A percentile compares a stretch with the other conserved stretches of the same genome.
Conservation (phyloP, 2,329 filamentous ascomycete species). For the Verticillium albo-atrum region DNA sequence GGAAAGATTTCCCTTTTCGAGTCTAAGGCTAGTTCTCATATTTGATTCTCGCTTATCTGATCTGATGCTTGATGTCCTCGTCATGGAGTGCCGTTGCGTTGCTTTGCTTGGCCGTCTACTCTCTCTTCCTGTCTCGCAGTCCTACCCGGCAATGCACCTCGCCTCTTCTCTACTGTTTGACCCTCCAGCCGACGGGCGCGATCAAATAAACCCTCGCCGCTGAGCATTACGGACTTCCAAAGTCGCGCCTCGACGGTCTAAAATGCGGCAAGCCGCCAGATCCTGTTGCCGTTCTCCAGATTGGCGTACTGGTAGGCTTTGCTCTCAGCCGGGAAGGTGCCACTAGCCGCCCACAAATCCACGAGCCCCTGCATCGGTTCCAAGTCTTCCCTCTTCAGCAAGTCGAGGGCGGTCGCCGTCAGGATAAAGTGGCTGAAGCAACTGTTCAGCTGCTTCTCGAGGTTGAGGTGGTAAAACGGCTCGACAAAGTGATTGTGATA, state of each 20-base stretch:
- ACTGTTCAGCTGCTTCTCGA: conserved; percentile 65
- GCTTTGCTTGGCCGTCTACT: neutral
- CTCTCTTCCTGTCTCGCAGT: neutral
- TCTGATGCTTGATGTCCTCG: no score
- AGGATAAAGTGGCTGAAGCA: conserved; percentile 69
- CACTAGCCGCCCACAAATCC: conserved; percentile 73
- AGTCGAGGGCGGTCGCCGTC: conserved; percentile 61
- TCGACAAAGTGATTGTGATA: conserved; percentile 81
- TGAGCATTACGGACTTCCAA: neutral
- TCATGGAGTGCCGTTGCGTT: neutral
- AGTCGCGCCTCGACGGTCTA: neutral
- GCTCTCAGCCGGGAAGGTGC: conserved; percentile 64
- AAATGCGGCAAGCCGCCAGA: neutral
- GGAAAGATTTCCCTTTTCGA: neutral
- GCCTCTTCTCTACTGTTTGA: no score
- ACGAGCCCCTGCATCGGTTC: conserved; percentile 81
- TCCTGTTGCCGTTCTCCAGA: conserved; percentile 35
- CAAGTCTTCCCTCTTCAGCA: conserved; percentile 71
- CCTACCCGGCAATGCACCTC: no score
- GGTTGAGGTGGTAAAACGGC: conserved; percentile 66
- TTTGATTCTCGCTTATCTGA: no score
- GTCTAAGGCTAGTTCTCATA: no score
- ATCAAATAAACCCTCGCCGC: no score
- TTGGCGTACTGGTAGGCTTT: conserved; percentile 49
- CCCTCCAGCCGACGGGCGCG: no score